Evolutionary conservation across 139 green algal genomes (phyloP).

Genomic region (Chlamydomonas sphaeroides): DNA sequence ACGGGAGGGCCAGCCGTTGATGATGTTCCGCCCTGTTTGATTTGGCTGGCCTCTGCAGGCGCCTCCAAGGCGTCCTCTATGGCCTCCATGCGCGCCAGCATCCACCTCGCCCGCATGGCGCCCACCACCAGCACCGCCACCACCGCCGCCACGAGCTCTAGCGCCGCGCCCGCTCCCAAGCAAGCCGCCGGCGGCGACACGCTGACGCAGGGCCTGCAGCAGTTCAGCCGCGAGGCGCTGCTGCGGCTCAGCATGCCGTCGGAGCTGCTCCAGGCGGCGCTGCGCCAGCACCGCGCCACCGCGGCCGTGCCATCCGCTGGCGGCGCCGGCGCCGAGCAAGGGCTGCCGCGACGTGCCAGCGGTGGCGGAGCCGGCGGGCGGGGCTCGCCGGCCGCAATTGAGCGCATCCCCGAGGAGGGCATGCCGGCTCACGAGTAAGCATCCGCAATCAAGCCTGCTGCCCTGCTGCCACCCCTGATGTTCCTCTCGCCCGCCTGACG

Average conservation of each 20-base stretch:
- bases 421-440: background rate
- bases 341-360: background rate
- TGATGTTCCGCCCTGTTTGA: too few species aligned
- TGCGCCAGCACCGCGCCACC: too few species aligned
- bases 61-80: too few species aligned
- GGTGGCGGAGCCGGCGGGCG: background rate
- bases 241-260: constrained; percentile 41
- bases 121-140: background rate
- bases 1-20: too few species aligned
- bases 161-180: too few species aligned
- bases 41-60: too few species aligned
- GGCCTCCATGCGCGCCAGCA: too few species aligned
- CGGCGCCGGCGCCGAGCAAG: background rate
- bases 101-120: background rate
- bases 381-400: background rate
- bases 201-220: constrained; percentile 17
- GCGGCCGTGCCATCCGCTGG: background rate
- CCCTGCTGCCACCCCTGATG: too few species aligned
- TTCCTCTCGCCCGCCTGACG: too few species aligned
- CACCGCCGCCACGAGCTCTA: background rate
- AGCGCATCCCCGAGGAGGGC: constrained; percentile 14
- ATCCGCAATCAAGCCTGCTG: too few species aligned
- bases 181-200: too few species aligned
- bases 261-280: constrained; percentile 5
- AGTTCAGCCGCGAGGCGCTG: constrained; percentile 40